These are phyloP conservation scores for Malus sylvestris DNA, from an alignment of 306 rosid species.

Conservation along the genomic window DNA sequence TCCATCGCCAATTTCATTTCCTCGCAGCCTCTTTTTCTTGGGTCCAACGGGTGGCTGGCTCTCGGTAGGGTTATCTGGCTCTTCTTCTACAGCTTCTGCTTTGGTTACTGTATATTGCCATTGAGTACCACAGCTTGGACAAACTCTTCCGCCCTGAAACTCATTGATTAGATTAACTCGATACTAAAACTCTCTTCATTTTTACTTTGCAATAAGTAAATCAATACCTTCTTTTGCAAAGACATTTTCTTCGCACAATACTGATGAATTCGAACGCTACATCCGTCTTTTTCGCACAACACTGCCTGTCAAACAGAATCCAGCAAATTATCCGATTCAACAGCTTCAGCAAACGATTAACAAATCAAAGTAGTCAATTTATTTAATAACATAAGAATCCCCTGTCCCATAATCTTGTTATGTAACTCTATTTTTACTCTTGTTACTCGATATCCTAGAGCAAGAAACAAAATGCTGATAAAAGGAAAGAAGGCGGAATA, in stretches of 20 bases:
- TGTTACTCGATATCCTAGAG: neutral
- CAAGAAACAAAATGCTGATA: neutral
- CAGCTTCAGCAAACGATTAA: neutral
- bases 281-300: constrained; percentile 60
- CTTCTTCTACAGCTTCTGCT: constrained; percentile 36
- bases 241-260: constrained; percentile 71
- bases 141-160: constrained; percentile 48
- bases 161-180: constrained; percentile 2
- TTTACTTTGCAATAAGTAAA: constrained; percentile 2
- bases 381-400: neutral
- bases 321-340: constrained; percentile 21
- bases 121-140: constrained; percentile 59
- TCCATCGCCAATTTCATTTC: constrained; percentile 18
- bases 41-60: constrained; percentile 31
- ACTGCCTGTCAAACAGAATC: constrained; percentile 47
- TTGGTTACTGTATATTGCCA: constrained; percentile 46
- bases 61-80: constrained; percentile 17
- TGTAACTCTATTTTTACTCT: neutral
- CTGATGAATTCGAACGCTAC: constrained; percentile 60
- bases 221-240: constrained; percentile 46
- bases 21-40: constrained; percentile 33
- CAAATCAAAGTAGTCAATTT: neutral
- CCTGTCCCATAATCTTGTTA: neutral
- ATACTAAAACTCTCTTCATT: neutral
- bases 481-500: neutral